A percentile compares a stretch with the other conserved stretches of the same genome.
Conservation (phyloP, 352 stramenopile genomes). For the Phytophthora meadii region DNA sequence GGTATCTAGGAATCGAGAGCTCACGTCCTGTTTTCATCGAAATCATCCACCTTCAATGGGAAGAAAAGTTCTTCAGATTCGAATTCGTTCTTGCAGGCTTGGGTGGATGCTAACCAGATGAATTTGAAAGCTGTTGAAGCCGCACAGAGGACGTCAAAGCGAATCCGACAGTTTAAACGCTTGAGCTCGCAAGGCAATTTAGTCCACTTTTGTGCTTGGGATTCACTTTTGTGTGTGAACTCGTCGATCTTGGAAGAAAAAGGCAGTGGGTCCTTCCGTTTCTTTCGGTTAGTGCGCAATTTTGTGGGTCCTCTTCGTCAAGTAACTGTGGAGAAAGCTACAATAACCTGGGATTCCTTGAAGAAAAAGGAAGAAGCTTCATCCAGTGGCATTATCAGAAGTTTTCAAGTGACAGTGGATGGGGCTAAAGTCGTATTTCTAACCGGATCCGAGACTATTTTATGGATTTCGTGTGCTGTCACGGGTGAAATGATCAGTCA, state of each 20-base stretch:
- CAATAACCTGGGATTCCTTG: neutral
- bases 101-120: conserved; percentile 8
- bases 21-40: conserved; percentile 21
- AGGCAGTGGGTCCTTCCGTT: conserved; percentile 30
- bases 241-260: conserved; percentile 29
- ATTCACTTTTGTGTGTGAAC: conserved; percentile 36
- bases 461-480: conserved; percentile 22
- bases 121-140: neutral
- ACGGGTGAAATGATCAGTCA: conserved; percentile 21
- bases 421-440: conserved; percentile 25
- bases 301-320: conserved; percentile 26
- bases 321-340: conserved; percentile 10
- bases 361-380: neutral
- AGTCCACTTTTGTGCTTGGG: conserved; percentile 27
- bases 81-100: conserved; percentile 12
- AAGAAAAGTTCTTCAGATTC: neutral
- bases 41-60: neutral
- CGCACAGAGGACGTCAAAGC: neutral
- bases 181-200: neutral
- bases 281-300: conserved; percentile 22
- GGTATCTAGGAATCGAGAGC: conserved; percentile 4
- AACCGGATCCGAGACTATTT: conserved; percentile 1
- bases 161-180: conserved; percentile 23
- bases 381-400: conserved; percentile 19
- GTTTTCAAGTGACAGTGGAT: conserved; percentile 18